Percentiles rank a stretch among this genome's conserved stretches.
Evolutionary conservation across 225 moss, liverwort and hornwort genomes (phyloP).

Genomic region (Lunularia cruciata): DNA sequence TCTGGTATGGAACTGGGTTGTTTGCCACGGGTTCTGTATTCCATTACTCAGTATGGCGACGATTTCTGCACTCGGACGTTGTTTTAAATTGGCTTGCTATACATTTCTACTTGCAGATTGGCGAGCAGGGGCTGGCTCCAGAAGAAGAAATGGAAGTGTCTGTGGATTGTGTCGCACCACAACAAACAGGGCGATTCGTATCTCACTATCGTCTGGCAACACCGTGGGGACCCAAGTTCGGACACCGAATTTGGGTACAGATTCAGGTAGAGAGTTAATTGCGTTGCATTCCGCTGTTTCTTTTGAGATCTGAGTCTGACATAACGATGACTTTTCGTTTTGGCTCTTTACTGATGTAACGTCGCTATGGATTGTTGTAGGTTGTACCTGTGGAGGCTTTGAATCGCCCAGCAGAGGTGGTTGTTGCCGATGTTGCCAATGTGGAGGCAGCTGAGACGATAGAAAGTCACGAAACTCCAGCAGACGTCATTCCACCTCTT

Average conservation of each 20-base stretch:
- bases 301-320: no score
- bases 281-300: no score
- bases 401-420: slow-evolving; percentile 6
- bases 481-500: no score
- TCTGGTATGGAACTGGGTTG: no score
- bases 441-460: not conserved
- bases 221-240: slow-evolving; percentile 71
- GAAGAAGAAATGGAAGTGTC: slow-evolving; percentile 66
- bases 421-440: not conserved
- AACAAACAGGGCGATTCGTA: slow-evolving; percentile 66
- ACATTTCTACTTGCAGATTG: slow-evolving; percentile 17
- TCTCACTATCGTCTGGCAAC: slow-evolving; percentile 71
- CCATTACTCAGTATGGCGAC: no score
- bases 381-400: slow-evolving; percentile 12
- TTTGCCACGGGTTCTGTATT: no score
- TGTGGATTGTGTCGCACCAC: slow-evolving; percentile 71
- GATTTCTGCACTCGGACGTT: no score
- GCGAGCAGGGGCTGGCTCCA: slow-evolving; percentile 47
- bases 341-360: no score
- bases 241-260: slow-evolving; percentile 79
- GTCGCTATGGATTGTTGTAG: not conserved
- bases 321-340: no score
- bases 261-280: slow-evolving; percentile 31
- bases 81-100: no score
- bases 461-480: not conserved